These are phyloP conservation scores for Kodamaea sp. DNA, from an alignment of 1,139 yeast genomes.

Conservation along the genomic window DNA sequence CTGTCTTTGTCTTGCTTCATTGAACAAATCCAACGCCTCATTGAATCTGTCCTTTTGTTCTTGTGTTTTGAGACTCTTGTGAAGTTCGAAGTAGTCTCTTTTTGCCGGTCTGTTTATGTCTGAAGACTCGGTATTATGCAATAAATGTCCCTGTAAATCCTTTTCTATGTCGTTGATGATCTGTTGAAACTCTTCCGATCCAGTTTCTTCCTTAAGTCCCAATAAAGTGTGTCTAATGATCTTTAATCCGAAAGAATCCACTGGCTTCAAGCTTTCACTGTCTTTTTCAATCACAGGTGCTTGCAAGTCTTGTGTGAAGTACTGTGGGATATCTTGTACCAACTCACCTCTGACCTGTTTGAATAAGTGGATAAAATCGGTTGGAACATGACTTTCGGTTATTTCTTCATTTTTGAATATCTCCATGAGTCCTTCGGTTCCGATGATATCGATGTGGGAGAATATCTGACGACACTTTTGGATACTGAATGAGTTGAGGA, in stretches of 20 bases:
- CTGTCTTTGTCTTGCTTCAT: slow-evolving; percentile 71
- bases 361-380: slow-evolving; percentile 33
- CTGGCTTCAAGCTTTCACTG: slow-evolving; percentile 61
- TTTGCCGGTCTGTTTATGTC: slow-evolving; percentile 20
- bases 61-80: slow-evolving; percentile 48
- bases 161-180: slow-evolving; percentile 38
- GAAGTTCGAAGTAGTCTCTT: slow-evolving; percentile 67
- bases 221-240: slow-evolving; percentile 76
- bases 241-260: slow-evolving; percentile 77
- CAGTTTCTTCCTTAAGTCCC: slow-evolving; percentile 51
- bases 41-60: slow-evolving; percentile 62
- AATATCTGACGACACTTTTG: slow-evolving; percentile 42
- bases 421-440: slow-evolving; percentile 57
- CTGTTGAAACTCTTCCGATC: slow-evolving; percentile 28
- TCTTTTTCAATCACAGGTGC: slow-evolving; percentile 49
- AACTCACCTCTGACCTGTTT: slow-evolving; percentile 24
- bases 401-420: slow-evolving; percentile 30
- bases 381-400: slow-evolving; percentile 33
- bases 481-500: slow-evolving; percentile 20
- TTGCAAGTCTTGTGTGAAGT: slow-evolving; percentile 25
- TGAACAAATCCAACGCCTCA: slow-evolving; percentile 63
- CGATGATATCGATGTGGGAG: slow-evolving; percentile 66
- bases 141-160: slow-evolving; percentile 17
- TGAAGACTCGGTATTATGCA: slow-evolving; percentile 31
- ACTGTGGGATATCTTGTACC: slow-evolving; percentile 24